Evolutionary conservation across 345 rosid species (phyloP), one percentile per base, ranked within the genome.

Genomic region (Melaleuca alternifolia): DNA sequence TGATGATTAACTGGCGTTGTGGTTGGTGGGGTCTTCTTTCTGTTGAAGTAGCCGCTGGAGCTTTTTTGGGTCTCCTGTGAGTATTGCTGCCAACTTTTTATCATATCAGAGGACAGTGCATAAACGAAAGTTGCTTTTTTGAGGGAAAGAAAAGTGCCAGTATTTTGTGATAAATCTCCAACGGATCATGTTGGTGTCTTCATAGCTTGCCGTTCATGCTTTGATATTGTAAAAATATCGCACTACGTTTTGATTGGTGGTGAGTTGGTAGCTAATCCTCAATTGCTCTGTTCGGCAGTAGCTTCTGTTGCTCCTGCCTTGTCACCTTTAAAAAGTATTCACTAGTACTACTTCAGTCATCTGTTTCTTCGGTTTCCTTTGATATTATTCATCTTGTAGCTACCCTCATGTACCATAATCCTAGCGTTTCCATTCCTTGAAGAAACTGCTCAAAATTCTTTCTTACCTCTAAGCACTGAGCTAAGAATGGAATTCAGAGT

Each of bases 401-500:
- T 37, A 71, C 48, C 48, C 81, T 71, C 48, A 2, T 37, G 48
- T 18, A 18, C 81, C 48, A 10, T 37, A 18, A 21, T 71, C 81
- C 48, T 10, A 37, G 48, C 33, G 48, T 48, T 37, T 71, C 81
- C 81, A 48, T 71, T 71, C 81, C 81, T 83, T 84, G 26, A 46
- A 28, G 48, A 52, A 41, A 52, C 85, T 52, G 54, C 3, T 1
- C 54, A 51, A 51, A 33, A 53, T 52, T 28, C 9, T 52, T 28
- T 52, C 57, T 83, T 83, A 30, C 33, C 59, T 50, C 41, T 30
- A 28, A 16, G 85, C 54, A 28, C 44, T 52, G 54, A 28, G 41
- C 59, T 83, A 82, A 84, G 88, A 52, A 84, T 83, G 59, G 82
- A 51, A 52, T 54, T 81, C 82, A 86, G 81, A 50, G 90, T 88